Evolutionary conservation across 2,329 filamentous ascomycete genomes (phyloP).

Genomic region (Trichophyton simii): DNA sequence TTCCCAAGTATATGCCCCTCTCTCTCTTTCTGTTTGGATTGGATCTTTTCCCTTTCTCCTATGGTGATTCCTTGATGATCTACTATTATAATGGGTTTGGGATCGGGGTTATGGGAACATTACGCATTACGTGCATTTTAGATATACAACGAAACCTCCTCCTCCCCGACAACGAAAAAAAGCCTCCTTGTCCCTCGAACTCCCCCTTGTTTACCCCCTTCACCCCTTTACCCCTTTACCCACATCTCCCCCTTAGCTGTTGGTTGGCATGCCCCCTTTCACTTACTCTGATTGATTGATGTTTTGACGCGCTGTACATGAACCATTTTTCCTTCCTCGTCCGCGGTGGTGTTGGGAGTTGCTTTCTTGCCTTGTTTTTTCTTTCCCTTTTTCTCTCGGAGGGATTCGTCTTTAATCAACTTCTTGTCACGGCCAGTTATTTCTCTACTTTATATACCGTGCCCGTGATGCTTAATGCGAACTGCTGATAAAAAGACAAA

Average conservation of each 20-base stretch:
- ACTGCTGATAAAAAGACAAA: neutral
- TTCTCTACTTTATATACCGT: neutral
- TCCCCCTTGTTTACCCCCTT: neutral
- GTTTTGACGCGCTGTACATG: neutral
- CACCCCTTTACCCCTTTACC: no score
- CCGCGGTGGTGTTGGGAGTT: constrained; percentile 1
- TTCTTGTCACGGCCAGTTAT: neutral
- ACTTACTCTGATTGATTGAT: neutral
- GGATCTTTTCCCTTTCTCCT: no score
- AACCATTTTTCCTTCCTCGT: neutral
- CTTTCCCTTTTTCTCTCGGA: neutral
- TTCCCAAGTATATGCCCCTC: constrained; percentile 4
- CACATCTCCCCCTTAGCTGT: neutral
- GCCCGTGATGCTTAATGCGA: neutral
- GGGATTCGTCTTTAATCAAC: neutral
- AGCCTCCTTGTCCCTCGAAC: neutral
- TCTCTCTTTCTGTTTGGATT: neutral
- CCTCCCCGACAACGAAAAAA: neutral
- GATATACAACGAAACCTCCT: neutral
- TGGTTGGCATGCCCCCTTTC: neutral
- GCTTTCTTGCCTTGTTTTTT: neutral
- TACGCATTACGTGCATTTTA: neutral
- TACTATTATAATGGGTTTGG: constrained; percentile 5
- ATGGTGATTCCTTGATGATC: neutral
- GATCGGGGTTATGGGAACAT: constrained; percentile 1